Evolutionary conservation across 371 early-diverging fungal species (phyloP).

Genomic region (Syncephalastrum sp.): DNA sequence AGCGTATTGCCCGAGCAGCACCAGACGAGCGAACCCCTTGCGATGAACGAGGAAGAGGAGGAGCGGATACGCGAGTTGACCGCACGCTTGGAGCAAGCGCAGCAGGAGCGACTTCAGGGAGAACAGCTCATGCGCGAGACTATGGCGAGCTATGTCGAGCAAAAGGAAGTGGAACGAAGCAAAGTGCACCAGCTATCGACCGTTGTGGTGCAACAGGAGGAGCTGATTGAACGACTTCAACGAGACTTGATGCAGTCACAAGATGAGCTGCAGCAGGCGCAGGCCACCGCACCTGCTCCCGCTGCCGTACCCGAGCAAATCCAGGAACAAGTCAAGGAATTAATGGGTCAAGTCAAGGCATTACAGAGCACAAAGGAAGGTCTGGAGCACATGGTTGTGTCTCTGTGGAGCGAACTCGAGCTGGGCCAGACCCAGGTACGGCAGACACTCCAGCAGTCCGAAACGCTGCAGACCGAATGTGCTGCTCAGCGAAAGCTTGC

Average conservation of each 20-base stretch:
- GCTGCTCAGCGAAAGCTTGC: slow-evolving; percentile 12
- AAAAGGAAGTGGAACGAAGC: slow-evolving; percentile 19
- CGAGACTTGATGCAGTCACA: slow-evolving; percentile 1
- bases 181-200: slow-evolving; percentile 23
- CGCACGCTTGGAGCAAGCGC: slow-evolving; percentile 6
- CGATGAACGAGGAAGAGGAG: slow-evolving; percentile 2
- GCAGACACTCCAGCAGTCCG: slow-evolving; percentile 1
- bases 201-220: slow-evolving; percentile 33
- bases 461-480: slow-evolving; percentile 7
- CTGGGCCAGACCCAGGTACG: slow-evolving; percentile 5
- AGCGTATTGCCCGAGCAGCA: slow-evolving; percentile 13
- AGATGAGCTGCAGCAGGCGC: slow-evolving; percentile 17
- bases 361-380: slow-evolving; percentile 6
- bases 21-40: not conserved
- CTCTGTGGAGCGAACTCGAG: slow-evolving; percentile 10
- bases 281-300: not conserved
- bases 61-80: slow-evolving; percentile 11
- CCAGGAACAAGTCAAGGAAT: not conserved
- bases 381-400: slow-evolving; percentile 9
- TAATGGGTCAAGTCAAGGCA: not conserved
- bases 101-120: slow-evolving; percentile 15
- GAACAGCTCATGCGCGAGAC: slow-evolving; percentile 13
- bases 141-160: slow-evolving; percentile 11
- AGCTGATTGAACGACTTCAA: slow-evolving; percentile 21
- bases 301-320: not conserved